Conservation (phyloP, 306 rosid genomes). For the Boehmeria nivea region DNA sequence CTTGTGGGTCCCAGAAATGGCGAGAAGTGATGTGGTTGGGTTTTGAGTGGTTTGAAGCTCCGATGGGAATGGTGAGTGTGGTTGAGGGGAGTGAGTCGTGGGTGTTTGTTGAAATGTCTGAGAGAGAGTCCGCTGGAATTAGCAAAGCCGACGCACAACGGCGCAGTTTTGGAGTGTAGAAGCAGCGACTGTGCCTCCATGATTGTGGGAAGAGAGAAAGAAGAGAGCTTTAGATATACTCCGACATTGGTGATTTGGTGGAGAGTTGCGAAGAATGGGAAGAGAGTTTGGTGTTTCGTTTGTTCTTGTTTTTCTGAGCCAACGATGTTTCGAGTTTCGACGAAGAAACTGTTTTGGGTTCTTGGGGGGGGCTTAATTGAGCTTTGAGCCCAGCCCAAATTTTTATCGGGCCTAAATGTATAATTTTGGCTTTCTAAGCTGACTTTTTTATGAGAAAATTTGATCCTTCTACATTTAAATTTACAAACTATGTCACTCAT, state of each 20-base stretch:
- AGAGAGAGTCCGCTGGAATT: constrained; percentile 37
- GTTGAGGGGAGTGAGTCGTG: constrained; percentile 17
- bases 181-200: constrained; percentile 63
- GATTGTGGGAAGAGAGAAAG: constrained; percentile 7
- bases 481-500: too few species aligned
- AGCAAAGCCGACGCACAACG: constrained; percentile 30
- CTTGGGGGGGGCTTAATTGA: too few species aligned
- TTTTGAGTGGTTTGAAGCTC: constrained; percentile 24
- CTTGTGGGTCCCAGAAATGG: constrained; percentile 24
- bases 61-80: constrained; percentile 20
- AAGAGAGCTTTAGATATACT: constrained; percentile 1
- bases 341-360: too few species aligned
- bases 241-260: background rate
- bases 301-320: too few species aligned
- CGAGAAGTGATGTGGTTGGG: constrained; percentile 20
- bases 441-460: too few species aligned
- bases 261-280: background rate
- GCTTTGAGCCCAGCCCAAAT: too few species aligned
- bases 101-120: constrained; percentile 52
- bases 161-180: constrained; percentile 36
- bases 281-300: too few species aligned
- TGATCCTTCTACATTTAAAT: too few species aligned
- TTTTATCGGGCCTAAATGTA: too few species aligned
- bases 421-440: too few species aligned
- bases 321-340: too few species aligned